Conservation (phyloP, 2,329 filamentous ascomycete genomes). For the Alternaria sp. region DNA sequence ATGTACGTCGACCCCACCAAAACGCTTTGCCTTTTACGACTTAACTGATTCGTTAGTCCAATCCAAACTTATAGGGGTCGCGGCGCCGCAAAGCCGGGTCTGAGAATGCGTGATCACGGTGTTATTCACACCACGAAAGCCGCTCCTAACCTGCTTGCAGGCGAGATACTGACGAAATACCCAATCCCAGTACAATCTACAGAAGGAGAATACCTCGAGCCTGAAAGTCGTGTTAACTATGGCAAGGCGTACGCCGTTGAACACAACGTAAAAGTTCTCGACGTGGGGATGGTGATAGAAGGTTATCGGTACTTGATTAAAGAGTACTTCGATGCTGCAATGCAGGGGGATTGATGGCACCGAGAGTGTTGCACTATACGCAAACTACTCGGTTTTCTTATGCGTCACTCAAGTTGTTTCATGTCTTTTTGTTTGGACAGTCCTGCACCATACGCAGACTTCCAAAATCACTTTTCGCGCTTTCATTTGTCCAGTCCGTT, state of each 20-base stretch:
- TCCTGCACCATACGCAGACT: neutral
- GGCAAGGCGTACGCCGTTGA: neutral
- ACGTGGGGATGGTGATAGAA: neutral
- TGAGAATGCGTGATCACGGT: slow-evolving; percentile 27
- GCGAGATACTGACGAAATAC: neutral
- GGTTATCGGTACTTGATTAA: neutral
- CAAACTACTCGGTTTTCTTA: neutral
- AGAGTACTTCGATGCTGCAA: neutral
- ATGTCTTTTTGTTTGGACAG: neutral
- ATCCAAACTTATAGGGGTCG: slow-evolving; percentile 32
- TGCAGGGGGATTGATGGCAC: neutral
- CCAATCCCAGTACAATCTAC: neutral
- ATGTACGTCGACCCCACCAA: neutral
- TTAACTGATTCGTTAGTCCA: slow-evolving; percentile 18
- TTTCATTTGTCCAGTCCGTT: neutral
- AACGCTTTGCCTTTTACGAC: neutral
- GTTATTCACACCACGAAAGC: slow-evolving; percentile 33
- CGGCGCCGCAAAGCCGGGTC: slow-evolving; percentile 23
- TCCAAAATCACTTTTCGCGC: neutral
- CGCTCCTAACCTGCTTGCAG: neutral
- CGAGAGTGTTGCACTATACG: neutral
- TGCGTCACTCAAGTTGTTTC: neutral
- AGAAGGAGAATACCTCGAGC: neutral
- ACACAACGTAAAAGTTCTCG: neutral
- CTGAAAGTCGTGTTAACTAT: neutral